Base-by-base conservation (phyloP, 208 protist genomes). In the Leishmania tarentolae region DNA sequence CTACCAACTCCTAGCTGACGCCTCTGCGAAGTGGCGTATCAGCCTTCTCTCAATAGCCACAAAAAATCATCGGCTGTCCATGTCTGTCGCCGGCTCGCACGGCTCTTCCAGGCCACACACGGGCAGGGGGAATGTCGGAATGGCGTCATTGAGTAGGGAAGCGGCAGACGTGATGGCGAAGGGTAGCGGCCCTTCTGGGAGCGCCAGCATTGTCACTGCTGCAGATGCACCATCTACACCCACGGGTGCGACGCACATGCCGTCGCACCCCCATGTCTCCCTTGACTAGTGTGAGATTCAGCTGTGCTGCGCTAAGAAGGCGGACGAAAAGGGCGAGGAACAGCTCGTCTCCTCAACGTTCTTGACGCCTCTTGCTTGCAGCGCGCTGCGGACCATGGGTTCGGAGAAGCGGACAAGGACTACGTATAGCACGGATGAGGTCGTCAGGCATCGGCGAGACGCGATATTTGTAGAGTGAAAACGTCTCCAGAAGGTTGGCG, bases 241-340 rank as follows among this genome's bases (percentile, higher is more conserved):
- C 44, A 46, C 69, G 40, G 75, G 42, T 21, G 75, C 35, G 37
- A 35, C 44, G 44, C 50, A 74, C 63, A 61, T 76, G 72, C 68
- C 68, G 44, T 77, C 77, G 80, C 76, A 86, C 53, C 84, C 79
- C 69, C 63, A 46, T 56, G 71, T 83, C 4, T 75, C 81, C 3
- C 78, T 92, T 28, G 76, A 81, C 37, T 71, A 90, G n/a, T 91
- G 87, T 80, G 88, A 91, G 71, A 85, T 88, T 44, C 85, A 82
- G 19, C 79, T 91, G 72, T 84, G 84, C 11, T 85, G 78, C 66
- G 40, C 37, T 15, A 78, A 65, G 40, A 74, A 19, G 40, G 69
- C 56, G 40, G 79, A 81, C 40, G 63, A 72, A 17, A 73, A 84
- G 35, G 86, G 81, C 46, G 53, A 73, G 15, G 84, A 84, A 31